phyloP scores from a whole-genome alignment of 306 rosid genomes.

The Inga laurina region DNA sequence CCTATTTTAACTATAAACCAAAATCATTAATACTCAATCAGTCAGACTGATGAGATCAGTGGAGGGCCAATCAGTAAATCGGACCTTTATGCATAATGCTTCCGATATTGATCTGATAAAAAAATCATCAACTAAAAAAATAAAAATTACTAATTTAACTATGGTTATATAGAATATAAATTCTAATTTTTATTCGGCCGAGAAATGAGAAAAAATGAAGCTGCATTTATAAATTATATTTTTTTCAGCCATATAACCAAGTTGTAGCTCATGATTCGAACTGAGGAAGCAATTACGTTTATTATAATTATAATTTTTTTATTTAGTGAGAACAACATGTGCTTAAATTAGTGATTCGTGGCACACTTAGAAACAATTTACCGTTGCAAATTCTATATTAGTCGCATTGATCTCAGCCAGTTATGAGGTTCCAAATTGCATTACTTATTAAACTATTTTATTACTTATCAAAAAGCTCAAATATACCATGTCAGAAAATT shows the following conservation, averaged over 20 bases:
- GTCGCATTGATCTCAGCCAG: slow-evolving; percentile 15
- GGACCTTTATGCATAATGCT: too few relatives aligned
- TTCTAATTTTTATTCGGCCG: too few relatives aligned
- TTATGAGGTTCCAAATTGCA: slow-evolving; percentile 23
- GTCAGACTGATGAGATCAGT: too few relatives aligned
- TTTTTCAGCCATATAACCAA: not conserved
- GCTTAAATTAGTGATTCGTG: not conserved
- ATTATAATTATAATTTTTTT: not conserved
- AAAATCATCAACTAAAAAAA: too few relatives aligned
- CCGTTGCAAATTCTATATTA: slow-evolving; percentile 35
- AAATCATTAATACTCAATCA: too few relatives aligned
- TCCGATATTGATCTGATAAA: too few relatives aligned
- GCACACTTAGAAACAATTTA: slow-evolving; percentile 18
- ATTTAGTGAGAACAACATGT: not conserved
- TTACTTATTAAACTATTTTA: not conserved
- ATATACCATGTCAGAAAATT: slow-evolving; percentile 3
- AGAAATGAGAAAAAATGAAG: not conserved
- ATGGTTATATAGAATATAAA: too few relatives aligned
- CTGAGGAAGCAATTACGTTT: not conserved
- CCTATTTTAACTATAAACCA: too few relatives aligned
- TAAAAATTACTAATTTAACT: too few relatives aligned
- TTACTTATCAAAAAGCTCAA: not conserved
- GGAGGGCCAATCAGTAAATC: too few relatives aligned
- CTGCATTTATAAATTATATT: not conserved
- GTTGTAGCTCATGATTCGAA: not conserved